A percentile compares a stretch with the other conserved stretches of the same genome.
These are phyloP conservation scores for Sicyos edulis DNA, from an alignment of 306 rosid species.

Conservation along the genomic window DNA sequence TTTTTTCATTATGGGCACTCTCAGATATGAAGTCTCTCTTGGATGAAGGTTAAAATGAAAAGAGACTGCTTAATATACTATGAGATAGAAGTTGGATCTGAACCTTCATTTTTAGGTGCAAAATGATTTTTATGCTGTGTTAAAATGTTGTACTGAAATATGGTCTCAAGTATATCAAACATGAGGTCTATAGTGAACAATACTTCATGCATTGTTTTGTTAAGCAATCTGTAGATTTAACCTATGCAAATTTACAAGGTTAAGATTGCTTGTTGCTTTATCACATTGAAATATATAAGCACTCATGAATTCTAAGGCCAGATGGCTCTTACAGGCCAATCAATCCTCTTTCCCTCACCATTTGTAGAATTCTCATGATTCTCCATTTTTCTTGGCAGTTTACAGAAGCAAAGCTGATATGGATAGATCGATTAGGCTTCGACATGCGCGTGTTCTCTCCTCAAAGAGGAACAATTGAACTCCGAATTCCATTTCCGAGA, in stretches of 20 bases:
- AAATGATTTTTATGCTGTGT: not conserved
- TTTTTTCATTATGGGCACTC: not conserved
- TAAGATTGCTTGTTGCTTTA: not conserved
- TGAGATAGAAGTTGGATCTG: slow-evolving; percentile 1
- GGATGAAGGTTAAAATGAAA: not conserved
- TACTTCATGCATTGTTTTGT: not conserved
- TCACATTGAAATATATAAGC: not conserved
- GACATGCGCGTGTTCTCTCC: slow-evolving; percentile 69
- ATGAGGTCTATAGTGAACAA: too few relatives aligned
- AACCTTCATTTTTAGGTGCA: not conserved
- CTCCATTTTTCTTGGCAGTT: slow-evolving; percentile 35
- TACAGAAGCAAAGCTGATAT: slow-evolving; percentile 77
- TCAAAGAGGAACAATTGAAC: slow-evolving; percentile 52
- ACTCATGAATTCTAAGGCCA: not conserved
- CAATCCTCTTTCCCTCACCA: not conserved
- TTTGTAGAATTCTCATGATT: not conserved
- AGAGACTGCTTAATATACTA: not conserved
- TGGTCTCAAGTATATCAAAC: not conserved
- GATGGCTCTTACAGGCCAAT: not conserved
- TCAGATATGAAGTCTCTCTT: not conserved
- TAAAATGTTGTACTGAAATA: not conserved
- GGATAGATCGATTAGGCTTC: slow-evolving; percentile 84
- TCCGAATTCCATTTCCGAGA: slow-evolving; percentile 78
- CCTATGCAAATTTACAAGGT: not conserved
- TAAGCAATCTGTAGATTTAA: not conserved